These are phyloP conservation scores for Canariomyces notabilis DNA, from an alignment of 2,329 filamentous ascomycete genomes.

Conservation along the genomic window DNA sequence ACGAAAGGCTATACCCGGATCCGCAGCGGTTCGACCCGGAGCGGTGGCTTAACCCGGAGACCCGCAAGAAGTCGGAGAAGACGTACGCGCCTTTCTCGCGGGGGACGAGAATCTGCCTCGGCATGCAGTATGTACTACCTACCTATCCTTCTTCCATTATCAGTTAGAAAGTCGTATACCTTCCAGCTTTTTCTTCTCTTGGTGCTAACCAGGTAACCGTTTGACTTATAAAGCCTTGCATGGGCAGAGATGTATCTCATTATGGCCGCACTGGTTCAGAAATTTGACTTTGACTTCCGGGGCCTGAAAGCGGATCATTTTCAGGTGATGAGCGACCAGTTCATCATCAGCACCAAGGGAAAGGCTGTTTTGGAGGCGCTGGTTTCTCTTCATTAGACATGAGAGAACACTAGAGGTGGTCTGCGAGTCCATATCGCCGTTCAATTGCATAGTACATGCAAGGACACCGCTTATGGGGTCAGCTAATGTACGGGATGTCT, in stretches of 20 bases:
- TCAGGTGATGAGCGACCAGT: slow-evolving; percentile 19
- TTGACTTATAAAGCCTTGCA: slow-evolving; percentile 16
- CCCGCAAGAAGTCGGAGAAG: slow-evolving; percentile 17
- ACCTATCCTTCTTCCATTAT: neutral
- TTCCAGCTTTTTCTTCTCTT: neutral
- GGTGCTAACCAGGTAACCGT: neutral
- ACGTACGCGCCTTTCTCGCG: slow-evolving; percentile 24
- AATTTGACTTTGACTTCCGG: slow-evolving; percentile 17
- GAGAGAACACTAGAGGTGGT: too few species aligned
- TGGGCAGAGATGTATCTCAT: slow-evolving; percentile 23
- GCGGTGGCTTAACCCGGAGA: slow-evolving; percentile 25
- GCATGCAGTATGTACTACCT: slow-evolving; percentile 30
- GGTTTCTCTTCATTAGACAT: too few species aligned
- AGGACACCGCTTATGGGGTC: too few species aligned
- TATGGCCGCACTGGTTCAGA: slow-evolving; percentile 11
- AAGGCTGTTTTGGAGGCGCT: too few species aligned
- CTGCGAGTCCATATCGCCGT: too few species aligned
- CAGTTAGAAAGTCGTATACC: neutral
- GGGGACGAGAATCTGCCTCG: slow-evolving; percentile 24
- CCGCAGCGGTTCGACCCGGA: slow-evolving; percentile 25
- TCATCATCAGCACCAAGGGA: slow-evolving; percentile 19
- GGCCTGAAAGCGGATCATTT: slow-evolving; percentile 14
- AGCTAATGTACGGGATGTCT: too few species aligned
- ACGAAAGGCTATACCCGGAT: slow-evolving; percentile 20
- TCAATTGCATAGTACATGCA: too few species aligned